Percentiles rank a stretch among this genome's conserved stretches.
phyloP scores from a whole-genome alignment of 768 basidiomycete genomes.

The Trametes cubensis region DNA sequence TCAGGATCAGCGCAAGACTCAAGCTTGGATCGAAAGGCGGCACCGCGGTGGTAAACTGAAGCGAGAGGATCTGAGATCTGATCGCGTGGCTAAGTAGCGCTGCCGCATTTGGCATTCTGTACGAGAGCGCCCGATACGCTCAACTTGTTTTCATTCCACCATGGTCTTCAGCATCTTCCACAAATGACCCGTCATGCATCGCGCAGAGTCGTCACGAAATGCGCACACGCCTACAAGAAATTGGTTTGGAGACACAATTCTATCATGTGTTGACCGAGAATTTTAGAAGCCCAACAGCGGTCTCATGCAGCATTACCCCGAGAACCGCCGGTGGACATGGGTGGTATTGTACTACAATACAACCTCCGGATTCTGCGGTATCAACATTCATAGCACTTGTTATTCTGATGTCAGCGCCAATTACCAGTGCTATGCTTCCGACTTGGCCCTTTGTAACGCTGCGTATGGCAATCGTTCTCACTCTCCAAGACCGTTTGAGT shows the following conservation, averaged over 20 bases:
- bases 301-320: no score
- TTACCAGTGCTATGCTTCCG: not conserved
- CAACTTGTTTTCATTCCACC: no score
- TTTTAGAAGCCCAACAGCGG: no score
- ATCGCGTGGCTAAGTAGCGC: not conserved
- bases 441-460: not conserved
- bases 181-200: no score
- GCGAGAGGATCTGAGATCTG: not conserved
- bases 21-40: not conserved
- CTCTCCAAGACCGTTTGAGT: not conserved
- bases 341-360: not conserved
- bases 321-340: not conserved
- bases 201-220: no score
- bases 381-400: no score
- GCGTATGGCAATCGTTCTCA: constrained; percentile 3
- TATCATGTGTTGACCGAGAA: no score
- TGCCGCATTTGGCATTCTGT: not conserved
- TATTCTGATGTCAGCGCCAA: not conserved
- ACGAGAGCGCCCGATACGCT: not conserved
- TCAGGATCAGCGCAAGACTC: not conserved
- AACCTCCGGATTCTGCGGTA: no score
- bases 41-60: no score
- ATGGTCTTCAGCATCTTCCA: no score
- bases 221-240: no score
- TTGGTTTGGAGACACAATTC: no score